These are phyloP conservation scores for Globisporangium echinulatum DNA, from an alignment of 352 stramenopile genomes.

Conservation along the genomic window DNA sequence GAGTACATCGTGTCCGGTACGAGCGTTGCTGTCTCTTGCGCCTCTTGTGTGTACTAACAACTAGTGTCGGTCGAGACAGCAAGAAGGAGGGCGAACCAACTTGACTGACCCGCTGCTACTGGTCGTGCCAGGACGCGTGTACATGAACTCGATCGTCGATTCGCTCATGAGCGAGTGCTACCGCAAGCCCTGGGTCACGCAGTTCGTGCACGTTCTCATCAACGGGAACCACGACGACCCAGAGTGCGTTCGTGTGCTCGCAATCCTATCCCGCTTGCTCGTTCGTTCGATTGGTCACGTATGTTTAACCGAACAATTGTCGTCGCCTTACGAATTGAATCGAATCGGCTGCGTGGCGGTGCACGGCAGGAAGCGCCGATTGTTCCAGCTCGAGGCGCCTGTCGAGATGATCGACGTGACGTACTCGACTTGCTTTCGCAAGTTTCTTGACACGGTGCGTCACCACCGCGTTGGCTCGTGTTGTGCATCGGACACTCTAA, in stretches of 20 bases:
- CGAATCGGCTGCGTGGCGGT: not conserved
- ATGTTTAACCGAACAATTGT: no score
- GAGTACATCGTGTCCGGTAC: conserved; percentile 65
- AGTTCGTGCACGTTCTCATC: conserved; percentile 59
- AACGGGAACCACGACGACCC: conserved; percentile 50
- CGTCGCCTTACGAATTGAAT: no score
- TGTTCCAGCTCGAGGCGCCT: conserved; percentile 64
- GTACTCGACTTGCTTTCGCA: conserved; percentile 62
- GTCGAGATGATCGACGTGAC: conserved; percentile 36
- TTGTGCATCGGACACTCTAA: not conserved
- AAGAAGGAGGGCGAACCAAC: no score
- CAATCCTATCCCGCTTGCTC: no score
- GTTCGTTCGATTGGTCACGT: no score
- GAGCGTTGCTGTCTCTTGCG: not conserved
- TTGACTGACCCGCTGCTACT: not conserved
- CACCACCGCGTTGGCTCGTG: not conserved
- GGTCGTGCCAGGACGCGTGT: conserved; percentile 42
- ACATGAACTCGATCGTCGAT: conserved; percentile 68
- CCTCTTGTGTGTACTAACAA: no score
- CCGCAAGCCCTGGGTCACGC: conserved; percentile 63
- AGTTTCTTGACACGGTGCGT: conserved; percentile 60
- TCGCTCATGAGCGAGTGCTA: conserved; percentile 77
- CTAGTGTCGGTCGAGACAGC: no score
- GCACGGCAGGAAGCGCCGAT: conserved; percentile 31
- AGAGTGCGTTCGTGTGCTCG: conserved; percentile 26